Percentiles rank a stretch among this genome's conserved stretches.
These are phyloP conservation scores for Excoecaria agallocha DNA, from an alignment of 345 rosid species.

Conservation along the genomic window DNA sequence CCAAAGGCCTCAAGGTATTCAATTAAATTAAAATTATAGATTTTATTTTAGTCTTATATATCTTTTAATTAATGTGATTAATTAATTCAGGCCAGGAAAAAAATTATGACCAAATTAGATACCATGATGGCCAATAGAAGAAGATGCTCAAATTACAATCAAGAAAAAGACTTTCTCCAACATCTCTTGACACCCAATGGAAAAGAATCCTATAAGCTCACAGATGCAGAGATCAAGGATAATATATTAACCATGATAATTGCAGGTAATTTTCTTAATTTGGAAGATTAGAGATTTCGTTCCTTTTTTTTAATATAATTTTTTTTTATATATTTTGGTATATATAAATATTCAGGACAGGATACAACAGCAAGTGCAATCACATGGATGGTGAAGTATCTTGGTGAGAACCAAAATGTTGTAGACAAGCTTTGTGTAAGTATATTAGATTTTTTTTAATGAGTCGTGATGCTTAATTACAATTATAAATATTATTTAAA, in stretches of 20 bases:
- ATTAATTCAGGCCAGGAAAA: conserved; percentile 54
- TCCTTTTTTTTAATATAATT: too few species aligned
- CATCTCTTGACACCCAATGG: conserved; percentile 40
- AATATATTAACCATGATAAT: conserved; percentile 79
- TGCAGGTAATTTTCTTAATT: conserved; percentile 46
- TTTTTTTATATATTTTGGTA: neutral
- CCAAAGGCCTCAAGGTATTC: conserved; percentile 60
- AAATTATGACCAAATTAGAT: conserved; percentile 57
- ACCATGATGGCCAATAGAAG: conserved; percentile 49
- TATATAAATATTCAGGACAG: conserved; percentile 45
- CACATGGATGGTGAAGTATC: conserved; percentile 88
- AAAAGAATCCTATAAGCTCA: conserved; percentile 28
- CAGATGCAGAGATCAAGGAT: conserved; percentile 65
- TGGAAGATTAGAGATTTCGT: neutral
- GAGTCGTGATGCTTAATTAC: too few species aligned
- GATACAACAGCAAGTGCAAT: conserved; percentile 92
- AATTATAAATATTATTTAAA: too few species aligned
- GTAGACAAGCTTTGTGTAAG: conserved; percentile 49
- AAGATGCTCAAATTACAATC: conserved; percentile 23
- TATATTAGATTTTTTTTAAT: too few species aligned
- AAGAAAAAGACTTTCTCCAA: conserved; percentile 57
- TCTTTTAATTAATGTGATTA: neutral
- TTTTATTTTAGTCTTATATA: neutral
- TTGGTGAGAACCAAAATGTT: conserved; percentile 58
- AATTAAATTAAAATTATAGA: neutral